Percentiles rank a stretch among this genome's conserved stretches.
Conservation (phyloP, 225 moss, liverwort and hornwort genomes). For the Pleurozium schreberi region DNA sequence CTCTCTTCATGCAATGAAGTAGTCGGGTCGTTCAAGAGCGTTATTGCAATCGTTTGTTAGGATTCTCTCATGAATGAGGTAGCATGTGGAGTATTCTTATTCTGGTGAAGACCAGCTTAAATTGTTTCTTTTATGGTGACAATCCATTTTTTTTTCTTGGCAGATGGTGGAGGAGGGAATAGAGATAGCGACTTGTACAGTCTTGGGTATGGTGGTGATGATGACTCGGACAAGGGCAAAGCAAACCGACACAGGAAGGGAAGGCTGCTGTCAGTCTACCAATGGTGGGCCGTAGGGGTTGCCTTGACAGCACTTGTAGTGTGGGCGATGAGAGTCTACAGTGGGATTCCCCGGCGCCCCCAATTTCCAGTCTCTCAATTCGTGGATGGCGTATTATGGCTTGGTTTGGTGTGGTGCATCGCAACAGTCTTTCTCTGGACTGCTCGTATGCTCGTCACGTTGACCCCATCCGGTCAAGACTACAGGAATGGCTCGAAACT, state of each 20-base stretch:
- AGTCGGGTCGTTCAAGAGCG: neutral
- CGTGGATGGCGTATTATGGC: conserved; percentile 30
- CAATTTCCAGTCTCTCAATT: conserved; percentile 15
- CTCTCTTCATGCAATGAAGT: neutral
- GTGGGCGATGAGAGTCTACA: conserved; percentile 7
- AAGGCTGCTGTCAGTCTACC: neutral
- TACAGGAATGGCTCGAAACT: neutral
- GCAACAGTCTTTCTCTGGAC: conserved; percentile 17
- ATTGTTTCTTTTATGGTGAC: neutral
- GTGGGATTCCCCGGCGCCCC: neutral
- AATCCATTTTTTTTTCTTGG: neutral
- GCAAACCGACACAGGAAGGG: neutral
- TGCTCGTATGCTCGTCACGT: conserved; percentile 15
- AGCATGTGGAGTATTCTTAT: neutral
- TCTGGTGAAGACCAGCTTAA: neutral
- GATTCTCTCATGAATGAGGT: neutral
- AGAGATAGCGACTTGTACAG: neutral
- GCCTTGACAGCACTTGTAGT: neutral
- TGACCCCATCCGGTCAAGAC: conserved; percentile 1
- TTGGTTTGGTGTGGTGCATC: conserved; percentile 28
- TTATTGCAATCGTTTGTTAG: neutral
- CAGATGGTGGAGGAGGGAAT: conserved; percentile 34
- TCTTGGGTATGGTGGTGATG: conserved; percentile 23
- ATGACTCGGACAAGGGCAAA: conserved; percentile 3
- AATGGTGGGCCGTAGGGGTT: conserved; percentile 15